These are phyloP conservation scores for Pleurotus sapidus DNA, from an alignment of 768 basidiomycete species.

Conservation along the genomic window DNA sequence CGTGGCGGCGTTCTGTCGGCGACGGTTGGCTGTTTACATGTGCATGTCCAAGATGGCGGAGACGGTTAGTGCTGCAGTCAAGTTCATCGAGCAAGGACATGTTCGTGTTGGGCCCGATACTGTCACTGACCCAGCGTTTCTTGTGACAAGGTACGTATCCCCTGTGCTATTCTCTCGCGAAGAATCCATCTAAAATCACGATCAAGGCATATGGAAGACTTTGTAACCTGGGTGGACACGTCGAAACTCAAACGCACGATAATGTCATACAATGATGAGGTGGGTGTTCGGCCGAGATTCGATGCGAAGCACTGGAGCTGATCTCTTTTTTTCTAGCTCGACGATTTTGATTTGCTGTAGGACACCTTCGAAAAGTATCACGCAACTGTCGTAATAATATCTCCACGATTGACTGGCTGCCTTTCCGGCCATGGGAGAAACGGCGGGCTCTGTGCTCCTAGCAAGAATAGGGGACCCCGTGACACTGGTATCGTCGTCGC, in stretches of 20 bases:
- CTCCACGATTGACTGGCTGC: no score
- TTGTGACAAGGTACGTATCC: slow-evolving; percentile 74
- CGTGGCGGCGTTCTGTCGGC: slow-evolving; percentile 90
- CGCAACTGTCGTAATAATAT: no score
- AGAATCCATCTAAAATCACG: background rate
- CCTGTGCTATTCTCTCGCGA: no score
- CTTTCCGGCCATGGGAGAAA: no score
- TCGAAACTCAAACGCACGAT: slow-evolving; percentile 95
- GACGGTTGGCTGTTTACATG: slow-evolving; percentile 90
- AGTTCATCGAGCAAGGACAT: slow-evolving; percentile 98
- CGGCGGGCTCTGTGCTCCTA: no score
- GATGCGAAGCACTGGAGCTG: background rate
- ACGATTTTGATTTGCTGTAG: slow-evolving; percentile 89
- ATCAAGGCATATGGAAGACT: slow-evolving; percentile 93
- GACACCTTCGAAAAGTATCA: no score
- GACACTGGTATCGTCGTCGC: no score
- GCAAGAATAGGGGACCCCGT: no score
- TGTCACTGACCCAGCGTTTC: slow-evolving; percentile 92
- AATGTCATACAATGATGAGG: slow-evolving; percentile 96
- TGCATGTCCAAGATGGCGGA: slow-evolving; percentile 94
- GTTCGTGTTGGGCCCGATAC: slow-evolving; percentile 96
- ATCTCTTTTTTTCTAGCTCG: slow-evolving; percentile 52
- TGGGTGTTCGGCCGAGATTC: slow-evolving; percentile 22
- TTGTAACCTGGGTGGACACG: slow-evolving; percentile 98
- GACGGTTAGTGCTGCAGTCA: slow-evolving; percentile 91